Percentiles rank a stretch among this genome's conserved stretches.
Evolutionary conservation across 2,329 filamentous ascomycete species (phyloP).

Genomic region (Claviceps paspali): DNA sequence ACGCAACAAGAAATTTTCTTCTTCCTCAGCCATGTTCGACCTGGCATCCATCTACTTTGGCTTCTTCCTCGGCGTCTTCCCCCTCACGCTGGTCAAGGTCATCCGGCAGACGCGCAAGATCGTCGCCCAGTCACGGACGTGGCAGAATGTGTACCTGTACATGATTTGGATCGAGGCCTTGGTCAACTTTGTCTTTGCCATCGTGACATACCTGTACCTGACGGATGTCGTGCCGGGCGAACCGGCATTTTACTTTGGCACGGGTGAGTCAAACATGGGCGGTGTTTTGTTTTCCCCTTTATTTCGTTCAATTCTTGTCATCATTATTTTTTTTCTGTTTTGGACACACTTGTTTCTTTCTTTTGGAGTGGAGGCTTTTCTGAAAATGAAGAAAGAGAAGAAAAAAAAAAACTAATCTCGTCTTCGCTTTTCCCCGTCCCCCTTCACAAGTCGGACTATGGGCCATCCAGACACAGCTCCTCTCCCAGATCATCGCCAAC

Average conservation of each 20-base stretch:
- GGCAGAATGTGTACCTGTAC: constrained; percentile 12
- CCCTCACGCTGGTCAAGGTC: constrained; percentile 12
- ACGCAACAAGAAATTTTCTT: neutral
- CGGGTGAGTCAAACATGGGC: constrained; percentile 3
- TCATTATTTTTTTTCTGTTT: too few species aligned
- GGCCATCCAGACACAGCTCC: constrained; percentile 20
- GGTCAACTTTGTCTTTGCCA: constrained; percentile 13
- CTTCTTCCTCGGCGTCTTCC: constrained; percentile 13
- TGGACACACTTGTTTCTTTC: too few species aligned
- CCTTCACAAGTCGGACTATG: constrained; percentile 6
- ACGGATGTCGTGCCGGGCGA: constrained; percentile 8
- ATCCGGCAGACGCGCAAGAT: constrained; percentile 11
- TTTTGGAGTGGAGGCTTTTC: too few species aligned
- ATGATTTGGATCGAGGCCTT: constrained; percentile 14
- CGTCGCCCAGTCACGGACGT: constrained; percentile 6
- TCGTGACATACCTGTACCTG: constrained; percentile 14
- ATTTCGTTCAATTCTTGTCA: too few species aligned
- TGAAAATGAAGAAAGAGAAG: neutral
- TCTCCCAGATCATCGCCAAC: constrained; percentile 30
- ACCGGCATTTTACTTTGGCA: constrained; percentile 4
- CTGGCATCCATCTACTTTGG: constrained; percentile 12
- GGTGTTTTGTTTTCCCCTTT: too few species aligned
- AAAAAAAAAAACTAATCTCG: neutral
- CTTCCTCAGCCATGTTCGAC: constrained; percentile 6
- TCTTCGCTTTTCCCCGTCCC: too few species aligned